Evolutionary conservation across 106 monocot genomes (phyloP).

Genomic region (Acanthochlamys bracteata): DNA sequence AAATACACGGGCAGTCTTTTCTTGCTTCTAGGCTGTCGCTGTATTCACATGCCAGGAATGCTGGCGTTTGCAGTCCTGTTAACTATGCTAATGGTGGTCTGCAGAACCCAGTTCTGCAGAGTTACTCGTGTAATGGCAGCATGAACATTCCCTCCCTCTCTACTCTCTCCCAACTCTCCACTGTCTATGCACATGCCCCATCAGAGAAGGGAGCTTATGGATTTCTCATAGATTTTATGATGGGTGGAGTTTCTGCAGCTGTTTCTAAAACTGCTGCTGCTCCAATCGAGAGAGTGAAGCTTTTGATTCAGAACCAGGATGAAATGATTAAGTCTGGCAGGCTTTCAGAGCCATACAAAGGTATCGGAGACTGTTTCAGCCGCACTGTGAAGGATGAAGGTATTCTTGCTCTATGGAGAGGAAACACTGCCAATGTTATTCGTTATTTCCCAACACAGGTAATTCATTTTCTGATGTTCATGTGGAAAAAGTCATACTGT

Average conservation of each 20-base stretch:
- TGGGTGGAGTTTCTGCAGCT: constrained; percentile 37
- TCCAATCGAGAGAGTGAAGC: constrained; percentile 38
- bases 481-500: background rate
- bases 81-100: constrained; percentile 2
- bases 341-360: constrained; percentile 31
- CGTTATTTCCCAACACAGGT: constrained; percentile 42
- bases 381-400: constrained; percentile 25
- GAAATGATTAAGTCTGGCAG: constrained; percentile 33
- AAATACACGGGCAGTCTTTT: constrained; percentile 13
- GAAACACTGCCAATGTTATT: constrained; percentile 25
- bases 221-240: constrained; percentile 27
- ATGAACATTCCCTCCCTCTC: constrained; percentile 8
- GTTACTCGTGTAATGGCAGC: background rate
- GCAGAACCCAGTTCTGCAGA: constrained; percentile 4
- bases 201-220: constrained; percentile 17
- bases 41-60: constrained; percentile 6
- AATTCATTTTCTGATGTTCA: too few relatives aligned
- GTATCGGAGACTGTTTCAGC: constrained; percentile 26
- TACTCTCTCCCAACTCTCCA: constrained; percentile 11
- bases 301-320: constrained; percentile 42
- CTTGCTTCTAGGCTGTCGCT: constrained; percentile 4
- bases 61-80: constrained; percentile 1
- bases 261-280: constrained; percentile 36
- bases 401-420: constrained; percentile 19
- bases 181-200: constrained; percentile 21